Conservation (phyloP, 306 rosid species). For the Benincasa hispida region DNA sequence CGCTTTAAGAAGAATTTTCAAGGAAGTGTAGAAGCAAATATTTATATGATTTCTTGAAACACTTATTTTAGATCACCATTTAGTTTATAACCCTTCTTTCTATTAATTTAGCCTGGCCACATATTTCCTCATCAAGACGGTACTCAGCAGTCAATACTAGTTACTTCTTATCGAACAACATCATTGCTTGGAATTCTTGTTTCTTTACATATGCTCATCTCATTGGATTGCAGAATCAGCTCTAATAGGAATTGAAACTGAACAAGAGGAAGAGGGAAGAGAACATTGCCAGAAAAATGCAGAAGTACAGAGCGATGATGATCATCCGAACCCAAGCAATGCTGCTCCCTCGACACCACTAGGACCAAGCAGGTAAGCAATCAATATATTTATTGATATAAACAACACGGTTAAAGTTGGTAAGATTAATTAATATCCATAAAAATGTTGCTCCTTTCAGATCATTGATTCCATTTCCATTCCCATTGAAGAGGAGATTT, state of each 20-base stretch:
- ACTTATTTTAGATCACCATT: too few relatives aligned
- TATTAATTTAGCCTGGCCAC: background rate
- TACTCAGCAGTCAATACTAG: background rate
- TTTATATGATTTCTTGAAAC: too few relatives aligned
- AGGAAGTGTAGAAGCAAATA: too few relatives aligned
- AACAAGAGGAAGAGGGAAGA: slow-evolving; percentile 62
- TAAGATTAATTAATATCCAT: background rate
- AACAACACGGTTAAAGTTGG: background rate
- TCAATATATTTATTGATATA: background rate
- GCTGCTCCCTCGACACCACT: slow-evolving; percentile 42
- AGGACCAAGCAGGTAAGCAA: slow-evolving; percentile 40
- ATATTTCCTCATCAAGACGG: background rate
- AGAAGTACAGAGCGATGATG: slow-evolving; percentile 37
- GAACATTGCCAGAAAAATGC: slow-evolving; percentile 32
- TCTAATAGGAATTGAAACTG: slow-evolving; percentile 31
- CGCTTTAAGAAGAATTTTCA: background rate
- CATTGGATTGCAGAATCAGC: slow-evolving; percentile 34
- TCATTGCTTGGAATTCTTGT: background rate
- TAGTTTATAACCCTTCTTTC: background rate
- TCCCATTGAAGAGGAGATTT: slow-evolving; percentile 50
- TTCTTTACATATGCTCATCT: background rate
- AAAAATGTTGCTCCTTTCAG: background rate
- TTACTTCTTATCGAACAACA: background rate
- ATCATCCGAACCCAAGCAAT: slow-evolving; percentile 19
- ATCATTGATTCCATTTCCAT: slow-evolving; percentile 34